These are phyloP conservation scores for Fusarium newnesense DNA, from an alignment of 2,329 filamentous ascomycete genomes.

Conservation along the genomic window DNA sequence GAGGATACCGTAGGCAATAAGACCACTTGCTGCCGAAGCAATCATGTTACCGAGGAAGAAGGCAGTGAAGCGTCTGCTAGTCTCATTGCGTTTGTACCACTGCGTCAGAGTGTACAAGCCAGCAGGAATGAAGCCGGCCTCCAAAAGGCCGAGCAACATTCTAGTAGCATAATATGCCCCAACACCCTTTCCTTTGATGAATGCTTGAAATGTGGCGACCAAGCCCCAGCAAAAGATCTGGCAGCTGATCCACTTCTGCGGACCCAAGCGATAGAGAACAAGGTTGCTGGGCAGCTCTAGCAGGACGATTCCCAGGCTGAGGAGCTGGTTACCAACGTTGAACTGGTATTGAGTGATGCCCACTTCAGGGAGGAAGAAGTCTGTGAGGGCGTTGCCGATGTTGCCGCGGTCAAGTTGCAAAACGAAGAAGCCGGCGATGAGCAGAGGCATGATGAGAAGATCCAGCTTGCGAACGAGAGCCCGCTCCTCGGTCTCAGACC, in stretches of 20 bases:
- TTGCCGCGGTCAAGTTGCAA: conserved; percentile 52
- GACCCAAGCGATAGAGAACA: not conserved
- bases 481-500: conserved; percentile 18
- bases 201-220: not conserved
- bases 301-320: not conserved
- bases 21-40: conserved; percentile 45
- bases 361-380: conserved; percentile 45
- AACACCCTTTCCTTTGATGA: not conserved
- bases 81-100: conserved; percentile 58
- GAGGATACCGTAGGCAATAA: not conserved
- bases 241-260: conserved; percentile 4
- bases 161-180: not conserved
- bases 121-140: conserved; percentile 45
- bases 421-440: conserved; percentile 49
- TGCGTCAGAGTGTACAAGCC: conserved; percentile 57
- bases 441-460: conserved; percentile 3
- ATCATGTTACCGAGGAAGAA: conserved; percentile 57
- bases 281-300: conserved; percentile 7
- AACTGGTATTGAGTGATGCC: conserved; percentile 51
- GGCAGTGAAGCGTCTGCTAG: conserved; percentile 54
- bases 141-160: not conserved
- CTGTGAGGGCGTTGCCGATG: conserved; percentile 55
- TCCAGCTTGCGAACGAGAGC: conserved; percentile 35
- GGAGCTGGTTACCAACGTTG: conserved; percentile 1
- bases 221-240: not conserved